Conservation (phyloP, 2,329 filamentous ascomycete genomes). For the Fusarium bulbicola region DNA sequence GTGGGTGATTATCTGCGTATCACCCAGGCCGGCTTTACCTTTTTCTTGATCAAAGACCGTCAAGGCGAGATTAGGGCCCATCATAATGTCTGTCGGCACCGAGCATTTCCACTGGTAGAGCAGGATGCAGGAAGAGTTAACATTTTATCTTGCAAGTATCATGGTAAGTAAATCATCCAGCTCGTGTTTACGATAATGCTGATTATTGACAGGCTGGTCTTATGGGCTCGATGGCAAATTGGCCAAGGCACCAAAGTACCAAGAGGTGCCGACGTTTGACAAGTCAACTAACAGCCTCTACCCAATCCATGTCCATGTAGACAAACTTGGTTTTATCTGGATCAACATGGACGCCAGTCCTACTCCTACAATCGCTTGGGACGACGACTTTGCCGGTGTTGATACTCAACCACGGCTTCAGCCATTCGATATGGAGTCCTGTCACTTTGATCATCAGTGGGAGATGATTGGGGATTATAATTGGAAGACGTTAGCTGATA, state of each 20-base stretch:
- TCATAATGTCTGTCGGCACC: neutral
- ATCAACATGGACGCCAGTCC: neutral
- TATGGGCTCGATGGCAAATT: neutral
- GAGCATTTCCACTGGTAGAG: neutral
- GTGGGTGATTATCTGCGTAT: neutral
- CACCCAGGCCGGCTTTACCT: neutral
- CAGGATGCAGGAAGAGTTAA: neutral
- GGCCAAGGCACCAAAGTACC: neutral
- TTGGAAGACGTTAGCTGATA: constrained; percentile 68
- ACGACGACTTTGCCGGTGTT: constrained; percentile 57
- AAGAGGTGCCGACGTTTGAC: neutral
- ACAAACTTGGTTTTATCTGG: neutral
- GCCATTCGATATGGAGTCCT: constrained; percentile 56
- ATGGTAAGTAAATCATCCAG: neutral
- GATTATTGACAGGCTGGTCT: neutral
- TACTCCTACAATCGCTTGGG: constrained; percentile 52
- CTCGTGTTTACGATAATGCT: accelerated
- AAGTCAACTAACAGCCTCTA: neutral
- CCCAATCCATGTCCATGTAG: neutral
- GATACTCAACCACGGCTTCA: constrained; percentile 55
- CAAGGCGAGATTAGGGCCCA: neutral
- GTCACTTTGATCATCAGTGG: constrained; percentile 65
- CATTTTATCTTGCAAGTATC: neutral
- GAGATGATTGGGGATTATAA: constrained; percentile 64
- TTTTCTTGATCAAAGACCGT: neutral